Evolutionary conservation across 2,329 filamentous ascomycete genomes (phyloP), one percentile per base, ranked within the genome.

Genomic region (Verticillium albo-atrum): DNA sequence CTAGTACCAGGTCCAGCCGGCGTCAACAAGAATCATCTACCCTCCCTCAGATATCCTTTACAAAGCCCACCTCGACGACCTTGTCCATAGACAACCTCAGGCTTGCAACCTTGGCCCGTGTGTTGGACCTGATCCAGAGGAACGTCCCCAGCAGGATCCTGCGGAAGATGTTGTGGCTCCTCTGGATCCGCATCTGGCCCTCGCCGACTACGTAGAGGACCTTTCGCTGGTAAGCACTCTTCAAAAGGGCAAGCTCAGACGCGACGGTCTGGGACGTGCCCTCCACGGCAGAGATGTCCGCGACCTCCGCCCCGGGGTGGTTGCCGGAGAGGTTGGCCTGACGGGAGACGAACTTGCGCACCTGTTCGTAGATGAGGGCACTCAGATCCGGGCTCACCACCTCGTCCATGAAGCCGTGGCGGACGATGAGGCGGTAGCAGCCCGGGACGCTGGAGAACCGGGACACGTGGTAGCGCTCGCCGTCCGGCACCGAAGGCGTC

Each of bases 341-440:
- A 50, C 74, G 70, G 0, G 79, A 73, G 30, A 87, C 71, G 60
- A 78, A 83, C 42, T 26, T 50, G 7, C 79, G 77, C 25, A 89
- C 75, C 60, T 89, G 81, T 58, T 87, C 80, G 57, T 82, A 82
- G 30, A 91, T 80, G 2, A 88, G 68, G 1, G 77, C 74, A 0
- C 80, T 87, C 6, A 92, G 77, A 60, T 89, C 83, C 0, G 83
- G 83, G 0, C 83, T 87, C 53, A 92, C 79, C 28, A 91, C 82
- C 62, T 89, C 82, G 65, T 92, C 89, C 71, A 84, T 89, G 70
- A 89, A 92, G 1, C 89, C 89, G 67, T 91, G 87, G 14, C 89
- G 83, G 2, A 90, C 79, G 2, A 89, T 84, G 9, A 92, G 77
- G 3, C 88, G 83, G 68, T 91, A 92, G 65, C 86, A 88, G 32